Evolutionary conservation across 2,329 filamentous ascomycete genomes (phyloP).

Genomic region (Penicillium sp.): DNA sequence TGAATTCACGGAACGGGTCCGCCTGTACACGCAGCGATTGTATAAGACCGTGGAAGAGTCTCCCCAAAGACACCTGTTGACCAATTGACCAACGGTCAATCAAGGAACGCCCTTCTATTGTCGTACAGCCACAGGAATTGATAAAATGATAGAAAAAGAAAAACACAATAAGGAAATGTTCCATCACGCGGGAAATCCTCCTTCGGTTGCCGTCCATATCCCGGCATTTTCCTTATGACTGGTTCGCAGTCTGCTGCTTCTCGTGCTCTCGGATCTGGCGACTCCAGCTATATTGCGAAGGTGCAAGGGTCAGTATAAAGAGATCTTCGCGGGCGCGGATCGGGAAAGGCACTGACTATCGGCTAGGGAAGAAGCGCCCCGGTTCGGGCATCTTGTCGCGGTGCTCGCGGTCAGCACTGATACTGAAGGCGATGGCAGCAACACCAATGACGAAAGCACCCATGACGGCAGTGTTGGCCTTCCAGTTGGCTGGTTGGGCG

Average conservation of each 20-base stretch:
- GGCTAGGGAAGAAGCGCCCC: conserved; percentile 74
- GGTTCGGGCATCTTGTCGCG: conserved; percentile 71
- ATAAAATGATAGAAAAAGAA: conserved; percentile 30
- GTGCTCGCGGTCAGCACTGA: conserved; percentile 68
- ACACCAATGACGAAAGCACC: conserved; percentile 64
- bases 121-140: conserved; percentile 35
- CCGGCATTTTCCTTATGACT: conserved; percentile 28
- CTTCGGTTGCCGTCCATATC: conserved; percentile 18
- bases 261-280: conserved; percentile 67
- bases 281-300: conserved; percentile 55
- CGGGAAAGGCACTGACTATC: conserved; percentile 59
- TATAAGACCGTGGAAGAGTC: conserved; percentile 38
- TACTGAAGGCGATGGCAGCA: conserved; percentile 61
- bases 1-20: conserved; percentile 43
- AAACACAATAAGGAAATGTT: conserved; percentile 26
- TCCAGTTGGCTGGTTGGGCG: conserved; percentile 90
- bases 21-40: conserved; percentile 42
- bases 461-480: conserved; percentile 77
- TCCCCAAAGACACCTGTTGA: conserved; percentile 34
- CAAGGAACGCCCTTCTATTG: conserved; percentile 37
- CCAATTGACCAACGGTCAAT: conserved; percentile 32
- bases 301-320: conserved; percentile 16
- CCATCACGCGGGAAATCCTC: conserved; percentile 23
- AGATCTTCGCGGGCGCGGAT: conserved; percentile 1
- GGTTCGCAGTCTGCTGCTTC: conserved; percentile 43